Base-by-base conservation (phyloP, 495 filamentous ascomycete genomes). In the Aspergillus taichungensis region DNA sequence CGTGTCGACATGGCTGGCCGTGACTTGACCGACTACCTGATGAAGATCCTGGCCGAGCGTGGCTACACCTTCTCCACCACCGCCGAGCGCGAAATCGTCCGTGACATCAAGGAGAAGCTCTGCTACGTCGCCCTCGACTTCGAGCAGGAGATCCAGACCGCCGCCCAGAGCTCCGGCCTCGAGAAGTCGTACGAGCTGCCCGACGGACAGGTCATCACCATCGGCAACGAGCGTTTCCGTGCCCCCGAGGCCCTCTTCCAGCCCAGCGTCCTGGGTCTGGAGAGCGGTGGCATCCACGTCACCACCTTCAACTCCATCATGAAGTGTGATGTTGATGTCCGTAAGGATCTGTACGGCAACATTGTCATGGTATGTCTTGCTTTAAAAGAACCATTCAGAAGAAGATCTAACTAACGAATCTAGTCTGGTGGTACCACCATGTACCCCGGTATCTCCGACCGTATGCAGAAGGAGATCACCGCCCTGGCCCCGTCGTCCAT, bases 401-500 rank as follows among this genome's bases (percentile, higher is more conserved):
- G n/a, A n/a, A n/a, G n/a, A n/a, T n/a, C n/a, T n/a, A n/a, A n/a
- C n/a, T 45, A 34, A 14, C 13, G n/a, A 14, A 6, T 45, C 37
- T 64, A 92, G 84, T 95, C 89, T 78, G 89, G 89, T 82, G 89
- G 89, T 77, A 95, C 89, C 61, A 95, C 89, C 67, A 96, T 95
- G 89, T 98, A 98, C 79, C 92, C 92, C 54, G 92, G 92, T 89
- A 95, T 98, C 76, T 94, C 90, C 70, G 92, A 98, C 80, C 94
- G 92, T 84, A 98, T 98, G 92, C 92, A 98, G 77, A 98, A 98
- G 87, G 92, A 98, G 79, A 98, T 98, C 74, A 97, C 91, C 63
- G 87, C 94, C 61, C 86, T 98, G 71, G 92, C 92, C 58, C 92
- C 92, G 59, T 97, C 94, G 35, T 95, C 89, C 55, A 85, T 85